These are phyloP conservation scores for Melampsora medusae DNA, from an alignment of 1,284 basidiomycete genomes.

Conservation along the genomic window DNA sequence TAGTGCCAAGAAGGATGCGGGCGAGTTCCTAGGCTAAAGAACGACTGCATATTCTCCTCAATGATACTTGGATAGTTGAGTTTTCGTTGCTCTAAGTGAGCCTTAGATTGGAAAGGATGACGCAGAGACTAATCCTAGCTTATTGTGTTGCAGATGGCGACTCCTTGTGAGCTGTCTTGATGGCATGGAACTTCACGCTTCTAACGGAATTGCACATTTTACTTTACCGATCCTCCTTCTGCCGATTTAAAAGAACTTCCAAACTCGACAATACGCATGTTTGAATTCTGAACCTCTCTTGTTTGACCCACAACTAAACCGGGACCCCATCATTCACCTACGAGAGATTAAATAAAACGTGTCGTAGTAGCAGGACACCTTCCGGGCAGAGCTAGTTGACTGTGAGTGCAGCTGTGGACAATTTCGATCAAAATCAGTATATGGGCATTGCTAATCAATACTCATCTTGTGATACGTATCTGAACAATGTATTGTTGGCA, in stretches of 20 bases:
- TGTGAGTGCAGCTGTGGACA: not conserved
- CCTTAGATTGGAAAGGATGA: not conserved
- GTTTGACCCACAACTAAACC: conserved; percentile 42
- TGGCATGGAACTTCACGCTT: conserved; percentile 20
- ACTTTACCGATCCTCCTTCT: conserved; percentile 45
- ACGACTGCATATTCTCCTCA: conserved; percentile 52
- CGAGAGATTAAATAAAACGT: conserved; percentile 43
- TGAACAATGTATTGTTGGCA: conserved; percentile 47
- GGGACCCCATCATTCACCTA: conserved; percentile 44
- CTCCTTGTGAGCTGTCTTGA: conserved; percentile 46
- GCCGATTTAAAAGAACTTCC: conserved; percentile 43
- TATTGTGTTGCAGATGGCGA: conserved; percentile 33
- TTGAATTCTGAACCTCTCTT: conserved; percentile 46
- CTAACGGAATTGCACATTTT: conserved; percentile 48
- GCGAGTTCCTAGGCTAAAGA: conserved; percentile 47
- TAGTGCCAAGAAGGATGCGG: conserved; percentile 47
- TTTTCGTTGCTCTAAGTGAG: not conserved
- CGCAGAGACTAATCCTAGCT: not conserved
- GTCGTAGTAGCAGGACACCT: conserved; percentile 36
- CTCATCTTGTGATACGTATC: too few relatives aligned
- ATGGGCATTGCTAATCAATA: too few relatives aligned
- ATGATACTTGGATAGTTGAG: conserved; percentile 50
- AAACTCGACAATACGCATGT: conserved; percentile 37
- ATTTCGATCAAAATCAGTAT: too few relatives aligned
- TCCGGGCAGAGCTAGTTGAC: conserved; percentile 44